Evolutionary conservation across 768 basidiomycete species (phyloP).

Genomic region (Amanita pallidorosea): DNA sequence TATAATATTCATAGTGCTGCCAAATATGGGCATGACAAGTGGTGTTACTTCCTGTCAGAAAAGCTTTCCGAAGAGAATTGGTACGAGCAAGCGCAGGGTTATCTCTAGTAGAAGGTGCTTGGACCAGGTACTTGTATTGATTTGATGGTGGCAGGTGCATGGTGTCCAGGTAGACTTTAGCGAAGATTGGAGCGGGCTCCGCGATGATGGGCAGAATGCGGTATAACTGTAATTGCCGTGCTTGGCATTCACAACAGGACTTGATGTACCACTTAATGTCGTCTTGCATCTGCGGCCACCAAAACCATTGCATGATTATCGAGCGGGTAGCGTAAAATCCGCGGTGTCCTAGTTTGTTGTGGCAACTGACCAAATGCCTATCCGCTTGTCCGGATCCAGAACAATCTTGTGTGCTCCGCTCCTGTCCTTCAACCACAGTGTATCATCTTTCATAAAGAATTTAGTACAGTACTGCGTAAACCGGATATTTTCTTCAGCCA

Average conservation of each 20-base stretch:
- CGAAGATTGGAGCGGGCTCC: slow-evolving; percentile 17
- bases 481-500: too few species aligned
- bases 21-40: slow-evolving; percentile 8
- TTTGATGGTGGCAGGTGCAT: slow-evolving; percentile 25
- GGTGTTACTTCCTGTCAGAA: too few species aligned
- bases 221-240: slow-evolving; percentile 3
- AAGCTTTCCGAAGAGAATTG: too few species aligned
- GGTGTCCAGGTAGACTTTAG: slow-evolving; percentile 26
- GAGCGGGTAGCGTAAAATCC: slow-evolving; percentile 10
- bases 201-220: slow-evolving; percentile 13
- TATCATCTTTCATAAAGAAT: too few species aligned
- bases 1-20: slow-evolving; percentile 9
- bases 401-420: background rate
- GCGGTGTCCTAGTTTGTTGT: slow-evolving; percentile 7
- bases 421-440: too few species aligned
- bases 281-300: slow-evolving; percentile 17
- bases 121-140: slow-evolving; percentile 15
- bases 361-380: background rate
- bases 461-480: too few species aligned
- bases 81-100: too few species aligned
- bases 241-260: slow-evolving; percentile 16
- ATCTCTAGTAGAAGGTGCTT: too few species aligned
- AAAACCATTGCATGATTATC: slow-evolving; percentile 11
- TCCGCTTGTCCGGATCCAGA: background rate
- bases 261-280: slow-evolving; percentile 16